Evolutionary conservation across 2,329 filamentous ascomycete species (phyloP).

Genomic region (Sporothrix schenckii): DNA sequence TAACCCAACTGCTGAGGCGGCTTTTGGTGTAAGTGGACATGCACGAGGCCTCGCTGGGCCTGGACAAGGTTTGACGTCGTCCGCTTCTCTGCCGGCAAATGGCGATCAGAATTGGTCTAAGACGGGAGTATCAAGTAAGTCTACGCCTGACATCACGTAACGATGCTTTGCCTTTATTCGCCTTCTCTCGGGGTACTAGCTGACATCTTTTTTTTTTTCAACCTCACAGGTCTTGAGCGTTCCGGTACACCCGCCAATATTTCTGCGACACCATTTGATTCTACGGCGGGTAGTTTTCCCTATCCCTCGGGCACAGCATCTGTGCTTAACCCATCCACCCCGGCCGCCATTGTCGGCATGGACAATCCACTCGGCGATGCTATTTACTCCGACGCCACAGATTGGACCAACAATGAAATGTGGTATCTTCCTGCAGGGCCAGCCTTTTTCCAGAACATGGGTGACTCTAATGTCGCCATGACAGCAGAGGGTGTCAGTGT

Average conservation of each 20-base stretch:
- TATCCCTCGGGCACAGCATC: slow-evolving; percentile 54
- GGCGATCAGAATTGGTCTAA: slow-evolving; percentile 19
- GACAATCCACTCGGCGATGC: slow-evolving; percentile 41
- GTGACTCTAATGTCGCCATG: slow-evolving; percentile 64
- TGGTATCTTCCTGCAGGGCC: slow-evolving; percentile 68
- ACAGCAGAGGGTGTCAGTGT: slow-evolving; percentile 69
- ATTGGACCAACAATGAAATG: slow-evolving; percentile 64
- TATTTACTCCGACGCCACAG: slow-evolving; percentile 51
- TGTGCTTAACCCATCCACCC: slow-evolving; percentile 55
- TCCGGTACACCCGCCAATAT: slow-evolving; percentile 56
- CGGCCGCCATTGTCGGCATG: slow-evolving; percentile 43
- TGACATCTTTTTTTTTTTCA: neutral
- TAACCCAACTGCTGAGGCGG: neutral
- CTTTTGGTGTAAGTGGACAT: slow-evolving; percentile 15
- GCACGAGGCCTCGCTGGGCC: neutral
- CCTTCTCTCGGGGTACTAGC: neutral
- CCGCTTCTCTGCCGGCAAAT: neutral
- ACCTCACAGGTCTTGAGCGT: slow-evolving; percentile 42
- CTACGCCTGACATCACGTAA: no score
- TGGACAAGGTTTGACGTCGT: neutral
- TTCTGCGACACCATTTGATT: slow-evolving; percentile 65
- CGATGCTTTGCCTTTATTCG: no score
- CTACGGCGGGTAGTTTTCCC: slow-evolving; percentile 58
- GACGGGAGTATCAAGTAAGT: neutral
- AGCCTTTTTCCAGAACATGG: slow-evolving; percentile 67